Base-by-base conservation (phyloP, 2,329 filamentous ascomycete species). In the Alternaria postmessia region DNA sequence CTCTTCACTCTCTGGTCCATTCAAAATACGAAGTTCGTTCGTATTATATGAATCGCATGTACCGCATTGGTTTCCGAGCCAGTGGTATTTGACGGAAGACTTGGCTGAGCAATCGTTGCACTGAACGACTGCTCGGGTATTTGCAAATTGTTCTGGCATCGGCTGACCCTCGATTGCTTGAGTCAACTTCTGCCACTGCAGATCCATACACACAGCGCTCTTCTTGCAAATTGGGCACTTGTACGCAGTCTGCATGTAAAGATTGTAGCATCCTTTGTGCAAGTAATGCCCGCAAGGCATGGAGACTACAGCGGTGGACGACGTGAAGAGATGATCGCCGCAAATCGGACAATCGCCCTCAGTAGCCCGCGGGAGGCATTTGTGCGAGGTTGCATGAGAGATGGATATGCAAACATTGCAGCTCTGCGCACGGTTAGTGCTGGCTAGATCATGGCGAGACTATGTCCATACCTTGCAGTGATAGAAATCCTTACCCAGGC, bases 321-420 rank as follows among this genome's bases (percentile, higher is more conserved):
- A 97, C 2, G 91, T 96, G 78, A 98, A 98, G 84, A 99, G 91
- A 76, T 97, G 97, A 61, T 97, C 94, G 65, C 94, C 91, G 78
- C 95, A 99, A 57, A 99, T 97, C 5, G 95, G 95, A 77, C 95
- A 99, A 75, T 98, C 91, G 74, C 93, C 96, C 75, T 99, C 94
- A 2, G 62, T 65, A 3, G 62, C 64, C 24, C 93, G 87, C 78
- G 98, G 95, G 67, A 98, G 94, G 74, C 95, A 99, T 68, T 92
- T 93, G 81, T 99, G 95, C 7, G 91, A 91, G 42, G 86, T 88
- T 72, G 92, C 89, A 59, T 93, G 92, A 3, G 90, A 89, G 67
- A 97, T 97, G 7, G 92, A 91, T 72, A 98, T 95, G 81, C 95
- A 99, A 26, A 96, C 93, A 70, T 92, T 92, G 80, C 95, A 99